A percentile compares a stretch with the other conserved stretches of the same genome.
Evolutionary conservation across 1,284 basidiomycete genomes (phyloP).

Genomic region (Tilletia setariae): DNA sequence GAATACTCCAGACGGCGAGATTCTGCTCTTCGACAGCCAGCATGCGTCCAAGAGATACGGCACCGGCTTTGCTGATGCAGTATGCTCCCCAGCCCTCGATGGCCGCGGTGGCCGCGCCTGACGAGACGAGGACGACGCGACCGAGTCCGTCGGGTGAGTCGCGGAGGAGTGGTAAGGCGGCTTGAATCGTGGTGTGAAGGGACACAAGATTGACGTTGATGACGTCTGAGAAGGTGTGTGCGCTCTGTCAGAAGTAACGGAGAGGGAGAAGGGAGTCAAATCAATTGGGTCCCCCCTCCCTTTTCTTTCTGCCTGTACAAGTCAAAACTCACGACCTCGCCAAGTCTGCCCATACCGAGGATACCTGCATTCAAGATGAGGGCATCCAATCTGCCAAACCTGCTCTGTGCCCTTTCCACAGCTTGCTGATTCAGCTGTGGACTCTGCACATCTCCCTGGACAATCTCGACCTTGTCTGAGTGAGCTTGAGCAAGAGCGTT

Average conservation of each 20-base stretch:
- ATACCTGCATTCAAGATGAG: constrained; percentile 76
- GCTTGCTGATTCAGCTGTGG: constrained; percentile 64
- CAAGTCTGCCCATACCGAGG: constrained; percentile 55
- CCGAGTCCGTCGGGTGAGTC: constrained; percentile 58
- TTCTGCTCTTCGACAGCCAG: constrained; percentile 74
- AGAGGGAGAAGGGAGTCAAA: no score
- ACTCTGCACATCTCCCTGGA: constrained; percentile 65
- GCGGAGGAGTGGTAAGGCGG: constrained; percentile 67
- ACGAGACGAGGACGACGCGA: constrained; percentile 72
- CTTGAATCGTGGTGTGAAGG: constrained; percentile 66
- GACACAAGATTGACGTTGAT: constrained; percentile 80
- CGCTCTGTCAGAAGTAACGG: no score
- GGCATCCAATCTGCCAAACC: constrained; percentile 67
- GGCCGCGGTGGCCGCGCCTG: constrained; percentile 72
- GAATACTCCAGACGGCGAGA: constrained; percentile 70
- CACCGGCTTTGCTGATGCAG: constrained; percentile 65
- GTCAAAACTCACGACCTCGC: constrained; percentile 23
- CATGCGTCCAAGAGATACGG: constrained; percentile 77
- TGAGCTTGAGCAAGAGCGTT: constrained; percentile 59
- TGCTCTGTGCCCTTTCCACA: constrained; percentile 63
- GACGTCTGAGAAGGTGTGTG: constrained; percentile 58
- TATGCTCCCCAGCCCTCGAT: constrained; percentile 72
- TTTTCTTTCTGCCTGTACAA: no score
- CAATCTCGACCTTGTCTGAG: constrained; percentile 41
- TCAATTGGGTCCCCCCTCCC: no score